Base-by-base conservation (phyloP, 2,329 filamentous ascomycete species). In the Botrytis galanthina region DNA sequence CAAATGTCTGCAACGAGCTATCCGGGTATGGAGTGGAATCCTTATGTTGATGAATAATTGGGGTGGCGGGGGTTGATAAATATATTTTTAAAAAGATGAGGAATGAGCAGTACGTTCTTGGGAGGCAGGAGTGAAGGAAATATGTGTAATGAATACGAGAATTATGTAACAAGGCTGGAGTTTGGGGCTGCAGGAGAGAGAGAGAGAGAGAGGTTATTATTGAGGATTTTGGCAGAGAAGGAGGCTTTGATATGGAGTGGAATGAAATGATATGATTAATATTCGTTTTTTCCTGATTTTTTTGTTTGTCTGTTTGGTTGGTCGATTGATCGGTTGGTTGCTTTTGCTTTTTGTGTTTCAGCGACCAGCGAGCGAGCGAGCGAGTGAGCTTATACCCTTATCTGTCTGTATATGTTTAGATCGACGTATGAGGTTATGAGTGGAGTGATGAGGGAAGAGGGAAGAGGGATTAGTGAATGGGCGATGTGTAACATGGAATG, bases 1-100 rank as follows among this genome's bases (percentile, higher is more conserved):
- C 83, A 85, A 74, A 92, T 93, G 91, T 87, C 84, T 66, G 90
- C 90, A 10, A 90, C 89, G 20, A 90, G 87, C 79, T 93, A 92
- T 80, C 91, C 91, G 0, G 91, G 91, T 0, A 89, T 92, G 82
- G 90, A 92, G 80, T 93, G 91, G 72, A 71, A 73, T 48, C 72
- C 72, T 32, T 73, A 71, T 42, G 48, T 26, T 26, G n/a, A 35
- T 2, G 29, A 35, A n/a, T 67, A 29, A 20, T 42, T 3, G 39
- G 2, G 7, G 42, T 32, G 12, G 18, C 42, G 35, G 32, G 6
- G 42, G 51, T 37, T 26, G 42, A n/a, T 51, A 32, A 48, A 32
- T 10, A 39, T 29, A 29, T 14, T 54, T 54, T 5, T 4, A 3
- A 29, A 4, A n/a, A 7, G 6, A 39, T n/a, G 39, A 16, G 0